Conservation (phyloP, 305 asterid genomes). For the Fraxinus angustifolia region DNA sequence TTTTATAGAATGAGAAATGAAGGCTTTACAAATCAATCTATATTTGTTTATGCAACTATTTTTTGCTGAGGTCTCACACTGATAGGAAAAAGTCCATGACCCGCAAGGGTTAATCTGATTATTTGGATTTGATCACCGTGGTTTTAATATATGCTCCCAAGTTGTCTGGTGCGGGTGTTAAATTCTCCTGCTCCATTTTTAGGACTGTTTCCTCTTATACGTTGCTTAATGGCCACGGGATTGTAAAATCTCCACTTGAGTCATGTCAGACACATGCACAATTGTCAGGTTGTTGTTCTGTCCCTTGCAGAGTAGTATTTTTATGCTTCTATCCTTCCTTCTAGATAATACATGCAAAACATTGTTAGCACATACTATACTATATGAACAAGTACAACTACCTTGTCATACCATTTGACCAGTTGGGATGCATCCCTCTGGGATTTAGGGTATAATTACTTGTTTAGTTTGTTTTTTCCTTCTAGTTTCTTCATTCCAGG, state of each 20-base stretch:
- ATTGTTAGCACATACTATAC: background rate
- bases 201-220: background rate
- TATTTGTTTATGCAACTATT: background rate
- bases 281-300: background rate
- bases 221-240: background rate
- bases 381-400: background rate
- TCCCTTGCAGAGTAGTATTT: background rate
- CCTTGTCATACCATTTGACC: background rate
- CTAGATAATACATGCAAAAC: background rate
- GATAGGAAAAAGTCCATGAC: constrained; percentile 1
- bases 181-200: background rate
- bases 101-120: background rate
- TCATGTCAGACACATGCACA: background rate
- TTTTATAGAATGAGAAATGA: constrained; percentile 1
- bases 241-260: background rate
- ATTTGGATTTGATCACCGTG: background rate
- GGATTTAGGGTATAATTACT: background rate
- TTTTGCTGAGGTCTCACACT: background rate
- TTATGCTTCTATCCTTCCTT: background rate
- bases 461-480: constrained; percentile 3
- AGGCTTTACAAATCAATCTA: background rate
- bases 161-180: background rate
- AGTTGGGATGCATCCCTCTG: background rate
- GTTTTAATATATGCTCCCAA: background rate
- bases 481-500: background rate